phyloP scores from a whole-genome alignment of 2,329 filamentous ascomycete species.

The Zelopaecilomyces penicillatus region DNA sequence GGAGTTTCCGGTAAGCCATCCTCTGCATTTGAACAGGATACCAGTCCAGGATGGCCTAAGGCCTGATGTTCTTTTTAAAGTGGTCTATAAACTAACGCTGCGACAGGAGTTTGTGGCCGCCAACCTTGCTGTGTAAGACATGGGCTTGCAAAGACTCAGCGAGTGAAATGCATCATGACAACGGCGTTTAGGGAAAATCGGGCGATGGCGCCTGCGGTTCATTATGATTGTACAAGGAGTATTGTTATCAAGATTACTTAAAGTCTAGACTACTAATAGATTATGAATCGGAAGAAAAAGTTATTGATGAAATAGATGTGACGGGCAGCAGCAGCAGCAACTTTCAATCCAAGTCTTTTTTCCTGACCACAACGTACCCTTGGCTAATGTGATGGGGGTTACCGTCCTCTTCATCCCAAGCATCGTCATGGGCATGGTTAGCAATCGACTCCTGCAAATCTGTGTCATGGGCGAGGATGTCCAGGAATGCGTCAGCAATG shows the following conservation, averaged over 20 bases:
- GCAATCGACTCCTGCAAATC: slow-evolving; percentile 2
- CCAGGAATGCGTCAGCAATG: slow-evolving; percentile 44
- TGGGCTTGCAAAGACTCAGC: slow-evolving; percentile 10
- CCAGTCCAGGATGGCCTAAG: background rate
- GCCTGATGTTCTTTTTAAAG: slow-evolving; percentile 4
- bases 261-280: background rate
- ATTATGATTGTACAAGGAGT: no score
- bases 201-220: slow-evolving; percentile 3
- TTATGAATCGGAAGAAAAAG: background rate
- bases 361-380: slow-evolving; percentile 47
- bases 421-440: background rate
- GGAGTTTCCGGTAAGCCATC: slow-evolving; percentile 57
- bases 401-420: slow-evolving; percentile 41
- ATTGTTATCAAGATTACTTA: no score
- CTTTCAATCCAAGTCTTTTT: slow-evolving; percentile 39
- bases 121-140: slow-evolving; percentile 35
- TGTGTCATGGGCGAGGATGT: slow-evolving; percentile 32
- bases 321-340: background rate
- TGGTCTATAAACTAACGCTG: background rate
- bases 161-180: no score
- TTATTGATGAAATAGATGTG: background rate
- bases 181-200: background rate
- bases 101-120: slow-evolving; percentile 47
- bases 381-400: slow-evolving; percentile 37
- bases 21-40: no score